phyloP scores from a whole-genome alignment of 208 protist genomes.

The Crithidia fasciculata region DNA sequence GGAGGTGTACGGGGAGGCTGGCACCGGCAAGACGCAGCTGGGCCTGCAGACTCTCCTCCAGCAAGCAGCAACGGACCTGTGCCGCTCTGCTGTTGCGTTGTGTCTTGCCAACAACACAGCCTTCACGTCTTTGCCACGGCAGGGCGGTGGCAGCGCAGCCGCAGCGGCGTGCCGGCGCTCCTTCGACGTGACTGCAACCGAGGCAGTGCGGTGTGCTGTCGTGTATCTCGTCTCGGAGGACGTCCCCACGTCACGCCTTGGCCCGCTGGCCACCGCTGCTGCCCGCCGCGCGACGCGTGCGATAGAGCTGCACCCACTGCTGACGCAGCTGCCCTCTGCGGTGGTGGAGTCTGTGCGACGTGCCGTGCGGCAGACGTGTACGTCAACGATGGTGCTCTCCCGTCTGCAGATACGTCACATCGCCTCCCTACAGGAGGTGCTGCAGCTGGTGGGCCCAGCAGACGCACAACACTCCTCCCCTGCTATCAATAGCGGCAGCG shows the following conservation, averaged over 20 bases:
- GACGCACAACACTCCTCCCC: background rate
- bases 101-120: slow-evolving; percentile 9
- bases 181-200: background rate
- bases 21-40: slow-evolving; percentile 83
- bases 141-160: background rate
- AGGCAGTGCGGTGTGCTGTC: slow-evolving; percentile 25
- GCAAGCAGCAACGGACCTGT: slow-evolving; percentile 39
- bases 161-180: background rate
- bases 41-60: slow-evolving; percentile 66
- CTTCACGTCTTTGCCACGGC: background rate
- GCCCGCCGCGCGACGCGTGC: slow-evolving; percentile 16
- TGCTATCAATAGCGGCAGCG: background rate
- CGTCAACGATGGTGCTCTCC: slow-evolving; percentile 37
- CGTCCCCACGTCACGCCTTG: slow-evolving; percentile 43
- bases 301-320: slow-evolving; percentile 27
- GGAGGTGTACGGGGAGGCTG: slow-evolving; percentile 77
- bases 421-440: slow-evolving; percentile 37
- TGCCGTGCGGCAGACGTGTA: slow-evolving; percentile 35
- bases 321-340: slow-evolving; percentile 24
- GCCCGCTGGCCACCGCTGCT: slow-evolving; percentile 38
- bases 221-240: slow-evolving; percentile 73
- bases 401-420: slow-evolving; percentile 58
- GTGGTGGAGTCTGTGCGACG: slow-evolving; percentile 15
- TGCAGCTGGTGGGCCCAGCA: slow-evolving; percentile 31
- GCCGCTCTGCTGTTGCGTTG: slow-evolving; percentile 15